Conservation (phyloP, 2,329 filamentous ascomycete genomes). For the Chaetomium strumarium region DNA sequence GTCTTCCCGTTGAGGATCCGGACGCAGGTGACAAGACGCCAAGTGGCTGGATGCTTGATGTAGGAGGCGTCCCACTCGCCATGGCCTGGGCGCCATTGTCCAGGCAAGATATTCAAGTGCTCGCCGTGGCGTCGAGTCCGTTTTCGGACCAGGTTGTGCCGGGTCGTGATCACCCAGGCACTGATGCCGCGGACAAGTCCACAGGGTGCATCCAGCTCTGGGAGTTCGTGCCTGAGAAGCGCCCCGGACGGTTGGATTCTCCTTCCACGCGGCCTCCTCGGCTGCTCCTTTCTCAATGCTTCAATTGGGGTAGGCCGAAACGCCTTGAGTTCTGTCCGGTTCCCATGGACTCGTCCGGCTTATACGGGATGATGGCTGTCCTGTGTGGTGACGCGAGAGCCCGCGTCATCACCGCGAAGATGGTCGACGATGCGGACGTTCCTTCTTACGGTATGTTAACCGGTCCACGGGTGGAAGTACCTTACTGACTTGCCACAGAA, state of each 20-base stretch:
- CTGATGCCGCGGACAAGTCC: conserved; percentile 33
- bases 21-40: conserved; percentile 10
- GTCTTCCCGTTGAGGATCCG: conserved; percentile 14
- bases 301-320: conserved; percentile 45
- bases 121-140: conserved; percentile 48
- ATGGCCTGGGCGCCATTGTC: conserved; percentile 47
- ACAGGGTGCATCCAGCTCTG: conserved; percentile 48
- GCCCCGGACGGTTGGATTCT: conserved; percentile 28
- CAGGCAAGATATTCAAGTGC: conserved; percentile 38
- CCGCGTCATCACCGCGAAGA: conserved; percentile 41
- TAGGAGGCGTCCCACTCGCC: conserved; percentile 46
- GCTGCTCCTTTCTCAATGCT: conserved; percentile 41
- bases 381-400: conserved; percentile 48
- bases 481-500: conserved; percentile 32
- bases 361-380: conserved; percentile 40
- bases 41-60: conserved; percentile 49
- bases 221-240: conserved; percentile 36
- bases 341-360: conserved; percentile 27
- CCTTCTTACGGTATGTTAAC: conserved; percentile 36
- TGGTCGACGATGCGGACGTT: conserved; percentile 25
- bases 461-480: neutral
- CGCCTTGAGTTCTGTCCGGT: conserved; percentile 51
- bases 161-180: conserved; percentile 18
- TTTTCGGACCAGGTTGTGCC: conserved; percentile 41
- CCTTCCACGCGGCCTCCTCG: conserved; percentile 33